Evolutionary conservation across 2,329 filamentous ascomycete genomes (phyloP), one percentile per base, ranked within the genome.

Genomic region (Pseudocercospora fijiensis): DNA sequence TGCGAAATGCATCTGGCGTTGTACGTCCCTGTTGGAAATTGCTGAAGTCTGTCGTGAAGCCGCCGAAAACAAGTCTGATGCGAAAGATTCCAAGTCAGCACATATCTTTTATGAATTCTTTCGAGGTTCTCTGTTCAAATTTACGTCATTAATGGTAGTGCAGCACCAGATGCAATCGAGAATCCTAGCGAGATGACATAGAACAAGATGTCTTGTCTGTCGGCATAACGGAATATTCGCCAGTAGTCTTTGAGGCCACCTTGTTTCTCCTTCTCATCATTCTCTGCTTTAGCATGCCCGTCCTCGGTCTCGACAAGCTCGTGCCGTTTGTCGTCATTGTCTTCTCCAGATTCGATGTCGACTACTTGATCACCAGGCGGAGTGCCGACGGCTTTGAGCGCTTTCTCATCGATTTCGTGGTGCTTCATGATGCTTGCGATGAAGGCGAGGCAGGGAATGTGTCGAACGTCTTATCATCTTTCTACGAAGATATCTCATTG

Each of bases 11-110:
- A n/a, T 66, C 49, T 16, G 62, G 55, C 24, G 37, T 53, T n/a
- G 41, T 53, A 16, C 26, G 37, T 13, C 71, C 70, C 11, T 64
- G 62, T 11, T 69, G 65, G 33, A 78, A 83, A 27, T 78, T 74
- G 53, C 78, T 83, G 65, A 84, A 82, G 43, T 76, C 69, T 3
- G 78, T 79, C 4, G 82, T 78, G 52, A 82, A 83, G 58, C 78
- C 75, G 10, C 83, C 83, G 66, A 84, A 85, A 3, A 85, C 74
- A n/a, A 84, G 62, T 28, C 37, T 41, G 37, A 41, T 41, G 37
- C 37, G 16, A 18, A 41, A 6, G 13, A 58, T 82, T 81, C 20
- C 82, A 64, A 0, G 80, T 79, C 4, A 81, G 74, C 3, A 77
- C 60, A 4, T 75, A 76, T 43, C 78, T 79, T 2, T 76, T 75